Evolutionary conservation across 2,329 filamentous ascomycete genomes (phyloP), one percentile per base, ranked within the genome.

Genomic region (Nigrospora osmanthi): DNA sequence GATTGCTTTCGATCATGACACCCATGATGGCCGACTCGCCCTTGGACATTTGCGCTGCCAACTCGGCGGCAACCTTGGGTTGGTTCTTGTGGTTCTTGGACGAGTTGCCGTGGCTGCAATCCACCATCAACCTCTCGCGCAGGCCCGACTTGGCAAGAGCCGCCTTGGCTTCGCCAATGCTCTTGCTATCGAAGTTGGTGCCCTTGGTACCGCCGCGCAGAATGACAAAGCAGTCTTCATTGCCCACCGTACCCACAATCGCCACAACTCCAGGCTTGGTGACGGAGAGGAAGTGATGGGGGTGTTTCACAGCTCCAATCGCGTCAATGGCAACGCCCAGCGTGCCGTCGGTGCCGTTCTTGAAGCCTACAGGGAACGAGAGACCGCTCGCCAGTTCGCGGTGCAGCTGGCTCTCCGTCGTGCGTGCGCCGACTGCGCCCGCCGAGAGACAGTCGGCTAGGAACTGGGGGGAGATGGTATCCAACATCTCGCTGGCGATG

Each of bases 1-100:
- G 94, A 67, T 97, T 87, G 67, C 87, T 94, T 74, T 98, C 93
- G 59, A 98, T 95, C 93, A 98, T 98, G 48, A 97, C 88, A 58
- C 93, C 93, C 81, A 96, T 91, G 60, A 98, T 93, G 40, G 75
- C 85, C 3, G 78, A 77, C 71, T 97, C 91, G 33, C 93, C 93
- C 47, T 77, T 80, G 44, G 83, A 76, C 48, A 98, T 87, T 70
- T 98, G 93, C 59, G 87, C 82, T 2, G 87, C 89, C 46, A 98
- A 65, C 11, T 75, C 78, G 42, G 81, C 82, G 4, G 89, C 90
- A 16, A 98, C 93, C 75, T 91, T 89, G 54, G 90, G 90, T 70
- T 98, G 93, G 68, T 97, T 98, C 71, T 83, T 89, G 76, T 97
- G 91, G 69, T 97, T 81, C 78, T 98, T 98, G 62, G 85, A 72